phyloP scores from a whole-genome alignment of 495 filamentous ascomycete genomes.

The Trichoderma reesei region DNA sequence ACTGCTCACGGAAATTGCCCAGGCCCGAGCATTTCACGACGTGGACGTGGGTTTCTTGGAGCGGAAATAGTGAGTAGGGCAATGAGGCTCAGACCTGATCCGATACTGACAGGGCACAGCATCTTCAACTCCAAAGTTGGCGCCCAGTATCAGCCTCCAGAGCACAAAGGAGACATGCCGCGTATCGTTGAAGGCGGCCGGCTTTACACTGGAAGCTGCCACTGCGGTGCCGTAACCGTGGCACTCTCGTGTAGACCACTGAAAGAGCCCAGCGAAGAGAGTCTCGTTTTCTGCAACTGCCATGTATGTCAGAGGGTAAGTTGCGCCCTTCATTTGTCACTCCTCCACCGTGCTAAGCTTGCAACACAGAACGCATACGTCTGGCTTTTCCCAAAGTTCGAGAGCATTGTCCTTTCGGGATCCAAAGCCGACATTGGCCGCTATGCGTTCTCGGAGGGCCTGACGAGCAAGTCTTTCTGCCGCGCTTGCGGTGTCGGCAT shows the following conservation, averaged over 20 bases:
- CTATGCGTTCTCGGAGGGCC: constrained; percentile 25
- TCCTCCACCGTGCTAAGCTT: not conserved
- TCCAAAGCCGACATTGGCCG: constrained; percentile 21
- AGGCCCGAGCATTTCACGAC: constrained; percentile 22
- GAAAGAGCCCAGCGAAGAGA: constrained; percentile 18
- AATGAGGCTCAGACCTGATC: not conserved
- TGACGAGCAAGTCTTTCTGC: constrained; percentile 33
- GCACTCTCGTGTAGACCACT: constrained; percentile 30
- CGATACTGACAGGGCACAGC: not conserved
- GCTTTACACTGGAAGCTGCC: constrained; percentile 40
- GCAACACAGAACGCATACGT: constrained; percentile 18
- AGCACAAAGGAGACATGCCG: constrained; percentile 32
- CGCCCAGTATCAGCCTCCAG: constrained; percentile 22
- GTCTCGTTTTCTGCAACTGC: constrained; percentile 32
- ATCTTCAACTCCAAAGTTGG: constrained; percentile 23
- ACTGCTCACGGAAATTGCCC: not conserved
- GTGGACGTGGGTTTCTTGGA: constrained; percentile 27
- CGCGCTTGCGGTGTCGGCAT: constrained; percentile 32
- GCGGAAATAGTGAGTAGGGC: not conserved
- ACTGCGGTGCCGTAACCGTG: constrained; percentile 40
- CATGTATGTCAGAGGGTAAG: constrained; percentile 34
- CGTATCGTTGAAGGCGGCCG: constrained; percentile 24
- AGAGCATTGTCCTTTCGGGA: constrained; percentile 22
- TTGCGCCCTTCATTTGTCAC: not conserved
- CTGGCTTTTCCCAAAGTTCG: constrained; percentile 28